Base-by-base conservation (phyloP, 495 filamentous ascomycete genomes). In the Penicillium argentinense region DNA sequence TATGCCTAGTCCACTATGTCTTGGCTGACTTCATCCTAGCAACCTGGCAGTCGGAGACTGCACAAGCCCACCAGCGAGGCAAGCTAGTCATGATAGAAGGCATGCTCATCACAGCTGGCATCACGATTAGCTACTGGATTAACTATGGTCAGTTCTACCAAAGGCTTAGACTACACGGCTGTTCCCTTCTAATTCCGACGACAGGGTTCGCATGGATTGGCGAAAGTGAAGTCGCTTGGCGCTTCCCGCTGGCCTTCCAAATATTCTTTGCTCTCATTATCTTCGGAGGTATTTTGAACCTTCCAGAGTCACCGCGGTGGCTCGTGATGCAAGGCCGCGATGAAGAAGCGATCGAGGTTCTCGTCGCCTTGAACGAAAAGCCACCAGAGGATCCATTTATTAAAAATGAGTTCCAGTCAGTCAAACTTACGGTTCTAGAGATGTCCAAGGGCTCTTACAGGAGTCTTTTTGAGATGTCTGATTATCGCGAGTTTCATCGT, bases 351-450 rank as follows among this genome's bases (percentile, higher is more conserved):
- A 53, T 71, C 11, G 54, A 52, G 5, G 70, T 77, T 9, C 55
- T 74, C 4, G 28, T 41, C 5, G 51, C 60, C 0, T 63, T 77
- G 3, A 33, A 59, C 7, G 54, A 53, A 17, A 47, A 57, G 7
- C 51, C 53, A 5, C 57, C 61, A 16, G 51, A 44, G 14, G 63
- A 70, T 21, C 53, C 51, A 4, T 71, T 83, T 23, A 67, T 87
- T 16, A 68, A 80, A 34, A 74, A 74, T 21, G 85, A 89, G 45
- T 83, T 88, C 45, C 54, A 75, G 9, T 82, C 81, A 9, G 87
- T 91, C 65, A 89, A 88, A 61, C 82, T 87, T 47, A 83, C 86
- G 0, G 86, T 89, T 6, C 39, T 85, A n/a, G 85, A 86, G 51
- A 83, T 82, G 71, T 72, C 76, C 11, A 74, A 79, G 56, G 81